A percentile compares a stretch with the other conserved stretches of the same genome.
phyloP scores from a whole-genome alignment of 495 filamentous ascomycete genomes.

The Penicillium soppii region DNA sequence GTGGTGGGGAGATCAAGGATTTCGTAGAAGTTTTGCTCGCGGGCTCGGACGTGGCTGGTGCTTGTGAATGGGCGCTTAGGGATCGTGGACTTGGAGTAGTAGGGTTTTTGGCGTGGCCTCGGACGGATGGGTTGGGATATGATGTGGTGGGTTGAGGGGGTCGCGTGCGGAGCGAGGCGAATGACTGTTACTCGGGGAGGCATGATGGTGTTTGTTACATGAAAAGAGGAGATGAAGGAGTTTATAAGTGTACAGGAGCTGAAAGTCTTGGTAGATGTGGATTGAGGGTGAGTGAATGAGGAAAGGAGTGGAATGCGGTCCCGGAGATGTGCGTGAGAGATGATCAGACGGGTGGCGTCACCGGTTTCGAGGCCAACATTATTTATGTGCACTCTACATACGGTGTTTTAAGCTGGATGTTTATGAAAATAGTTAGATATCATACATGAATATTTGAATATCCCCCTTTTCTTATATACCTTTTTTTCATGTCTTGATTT shows the following conservation, averaged over 20 bases:
- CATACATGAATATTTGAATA: too few species aligned
- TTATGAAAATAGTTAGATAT: too few species aligned
- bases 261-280: background rate
- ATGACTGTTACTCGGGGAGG: conserved; percentile 10
- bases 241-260: background rate
- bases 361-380: background rate
- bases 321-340: conserved; percentile 4
- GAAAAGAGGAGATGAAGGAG: background rate
- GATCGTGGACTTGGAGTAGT: background rate
- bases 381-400: background rate
- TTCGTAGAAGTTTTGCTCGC: conserved; percentile 69
- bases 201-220: conserved; percentile 11
- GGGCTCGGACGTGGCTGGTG: conserved; percentile 30
- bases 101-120: conserved; percentile 6
- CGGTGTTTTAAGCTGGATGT: too few species aligned
- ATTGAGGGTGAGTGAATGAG: conserved; percentile 10
- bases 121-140: conserved; percentile 6
- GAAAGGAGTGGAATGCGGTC: background rate
- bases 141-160: background rate
- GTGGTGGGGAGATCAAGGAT: conserved; percentile 68
- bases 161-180: conserved; percentile 1
- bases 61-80: conserved; percentile 38
- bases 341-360: conserved; percentile 23
- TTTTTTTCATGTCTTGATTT: background rate
- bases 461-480: background rate